phyloP scores from a whole-genome alignment of 768 basidiomycete species.

The Ephemerocybe angulata region DNA sequence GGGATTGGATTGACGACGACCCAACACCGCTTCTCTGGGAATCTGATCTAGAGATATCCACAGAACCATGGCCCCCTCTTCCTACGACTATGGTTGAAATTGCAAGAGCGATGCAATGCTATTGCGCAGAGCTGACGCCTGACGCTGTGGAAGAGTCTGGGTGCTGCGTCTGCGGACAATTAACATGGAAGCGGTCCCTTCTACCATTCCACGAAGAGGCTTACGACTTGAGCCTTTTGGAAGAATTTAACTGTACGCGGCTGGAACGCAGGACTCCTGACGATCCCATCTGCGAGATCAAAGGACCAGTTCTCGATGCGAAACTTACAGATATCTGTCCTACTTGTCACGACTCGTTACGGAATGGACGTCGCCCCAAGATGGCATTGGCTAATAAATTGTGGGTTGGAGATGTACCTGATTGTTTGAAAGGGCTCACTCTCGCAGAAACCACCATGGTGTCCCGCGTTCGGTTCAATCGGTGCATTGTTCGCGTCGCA shows the following conservation, averaged over 20 bases:
- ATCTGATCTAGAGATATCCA: background rate
- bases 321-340: background rate
- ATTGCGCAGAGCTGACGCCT: conserved; percentile 2
- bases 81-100: background rate
- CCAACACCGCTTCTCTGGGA: background rate
- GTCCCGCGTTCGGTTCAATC: background rate
- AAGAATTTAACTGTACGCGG: background rate
- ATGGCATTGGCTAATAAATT: background rate
- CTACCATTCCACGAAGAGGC: conserved; percentile 15
- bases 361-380: background rate
- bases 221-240: background rate
- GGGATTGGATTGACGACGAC: background rate
- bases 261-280: background rate
- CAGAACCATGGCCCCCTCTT: background rate
- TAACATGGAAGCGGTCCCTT: conserved; percentile 6
- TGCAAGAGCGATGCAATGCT: conserved; percentile 1
- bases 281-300: background rate
- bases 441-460: background rate
- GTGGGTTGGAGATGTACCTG: conserved; percentile 1
- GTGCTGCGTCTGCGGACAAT: conserved; percentile 22
- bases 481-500: background rate
- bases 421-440: background rate
- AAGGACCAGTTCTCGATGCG: background rate
- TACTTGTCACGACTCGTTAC: background rate
- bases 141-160: conserved; percentile 18